phyloP scores from a whole-genome alignment of 2,329 filamentous ascomycete genomes.

The Calonectria pseudoturangicola region DNA sequence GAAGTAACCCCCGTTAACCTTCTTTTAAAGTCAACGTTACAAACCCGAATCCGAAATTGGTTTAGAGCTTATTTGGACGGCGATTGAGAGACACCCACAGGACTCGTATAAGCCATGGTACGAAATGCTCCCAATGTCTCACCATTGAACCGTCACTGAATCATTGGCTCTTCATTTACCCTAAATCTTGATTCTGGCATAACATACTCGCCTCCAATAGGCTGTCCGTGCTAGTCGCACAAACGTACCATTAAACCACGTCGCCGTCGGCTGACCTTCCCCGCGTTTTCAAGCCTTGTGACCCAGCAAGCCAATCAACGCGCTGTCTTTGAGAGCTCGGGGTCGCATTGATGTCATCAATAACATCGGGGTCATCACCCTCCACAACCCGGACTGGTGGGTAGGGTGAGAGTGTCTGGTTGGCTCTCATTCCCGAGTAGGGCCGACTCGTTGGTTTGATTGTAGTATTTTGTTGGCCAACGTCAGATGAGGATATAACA shows the following conservation, averaged over 20 bases:
- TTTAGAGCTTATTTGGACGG: neutral
- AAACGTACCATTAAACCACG: neutral
- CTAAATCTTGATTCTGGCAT: neutral
- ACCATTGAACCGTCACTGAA: neutral
- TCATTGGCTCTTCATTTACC: conserved; percentile 1
- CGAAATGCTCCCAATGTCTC: neutral
- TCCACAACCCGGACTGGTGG: neutral
- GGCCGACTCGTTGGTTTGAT: neutral
- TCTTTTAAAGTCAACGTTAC: no score
- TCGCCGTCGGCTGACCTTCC: neutral
- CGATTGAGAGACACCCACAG: neutral
- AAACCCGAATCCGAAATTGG: no score
- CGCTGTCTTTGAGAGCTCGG: neutral
- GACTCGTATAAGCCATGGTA: neutral
- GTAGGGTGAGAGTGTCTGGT: neutral
- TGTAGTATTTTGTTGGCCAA: neutral
- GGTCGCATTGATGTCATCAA: neutral
- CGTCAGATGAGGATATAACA: neutral
- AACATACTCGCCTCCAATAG: neutral
- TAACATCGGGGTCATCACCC: neutral
- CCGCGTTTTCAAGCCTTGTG: conserved; percentile 6
- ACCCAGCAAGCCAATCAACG: neutral
- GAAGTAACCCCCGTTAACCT: no score
- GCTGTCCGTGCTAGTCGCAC: neutral
- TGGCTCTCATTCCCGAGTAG: neutral